A percentile compares a stretch with the other conserved stretches of the same genome.
Conservation (phyloP, 352 stramenopile genomes). For the Globisporangium ultimum region DNA sequence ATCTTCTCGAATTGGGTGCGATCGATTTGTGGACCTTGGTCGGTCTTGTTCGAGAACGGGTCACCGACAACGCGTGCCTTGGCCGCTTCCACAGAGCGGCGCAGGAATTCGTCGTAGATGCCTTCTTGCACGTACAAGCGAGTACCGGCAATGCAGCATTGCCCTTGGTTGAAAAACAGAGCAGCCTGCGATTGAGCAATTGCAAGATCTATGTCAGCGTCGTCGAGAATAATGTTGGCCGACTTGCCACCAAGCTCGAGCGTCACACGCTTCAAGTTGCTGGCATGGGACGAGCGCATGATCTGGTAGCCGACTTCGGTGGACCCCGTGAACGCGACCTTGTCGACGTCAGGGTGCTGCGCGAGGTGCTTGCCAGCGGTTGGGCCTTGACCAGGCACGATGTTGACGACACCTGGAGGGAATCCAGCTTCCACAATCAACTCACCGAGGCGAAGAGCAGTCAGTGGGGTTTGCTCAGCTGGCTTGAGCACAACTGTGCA, state of each 20-base stretch:
- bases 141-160: conserved; percentile 84
- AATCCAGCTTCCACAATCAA: conserved; percentile 79
- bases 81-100: conserved; percentile 45
- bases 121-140: conserved; percentile 89
- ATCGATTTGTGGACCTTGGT: conserved; percentile 68
- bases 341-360: conserved; percentile 65
- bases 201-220: conserved; percentile 67
- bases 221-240: conserved; percentile 68
- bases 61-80: conserved; percentile 53
- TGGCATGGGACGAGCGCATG: conserved; percentile 45
- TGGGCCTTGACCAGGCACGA: conserved; percentile 50
- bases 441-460: conserved; percentile 81
- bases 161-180: conserved; percentile 86
- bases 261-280: conserved; percentile 70
- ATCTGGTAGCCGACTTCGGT: conserved; percentile 59
- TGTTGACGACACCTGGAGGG: conserved; percentile 79
- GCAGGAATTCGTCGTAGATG: conserved; percentile 88
- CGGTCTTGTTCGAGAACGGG: conserved; percentile 33
- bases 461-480: conserved; percentile 91
- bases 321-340: conserved; percentile 81
- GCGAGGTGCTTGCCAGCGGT: conserved; percentile 38
- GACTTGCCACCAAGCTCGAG: conserved; percentile 80
- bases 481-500: conserved; percentile 95
- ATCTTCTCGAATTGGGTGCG: conserved; percentile 79
- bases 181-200: conserved; percentile 45